phyloP scores from a whole-genome alignment of 192 early-diverging fungal genomes.

The Gonapodya prolifera region DNA sequence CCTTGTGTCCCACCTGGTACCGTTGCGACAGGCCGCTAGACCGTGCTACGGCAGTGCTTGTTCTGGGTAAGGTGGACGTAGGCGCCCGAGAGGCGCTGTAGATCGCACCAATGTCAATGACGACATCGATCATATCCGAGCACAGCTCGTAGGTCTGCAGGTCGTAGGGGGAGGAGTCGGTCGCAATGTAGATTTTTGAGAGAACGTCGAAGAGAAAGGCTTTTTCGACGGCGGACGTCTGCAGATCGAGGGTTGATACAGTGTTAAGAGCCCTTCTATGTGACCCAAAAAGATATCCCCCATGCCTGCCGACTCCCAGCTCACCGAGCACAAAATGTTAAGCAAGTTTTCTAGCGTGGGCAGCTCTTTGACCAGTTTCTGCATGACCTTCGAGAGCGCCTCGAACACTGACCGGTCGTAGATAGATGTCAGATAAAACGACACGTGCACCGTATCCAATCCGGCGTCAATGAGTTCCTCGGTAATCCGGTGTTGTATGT shows the following conservation, averaged over 20 bases:
- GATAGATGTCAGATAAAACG: constrained; percentile 83
- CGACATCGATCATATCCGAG: constrained; percentile 87
- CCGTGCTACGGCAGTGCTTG: constrained; percentile 10
- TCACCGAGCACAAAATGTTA: constrained; percentile 85
- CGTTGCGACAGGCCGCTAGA: constrained; percentile 11
- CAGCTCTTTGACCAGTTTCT: constrained; percentile 73
- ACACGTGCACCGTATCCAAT: constrained; percentile 58
- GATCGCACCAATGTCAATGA: constrained; percentile 67
- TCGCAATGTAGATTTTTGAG: constrained; percentile 90
- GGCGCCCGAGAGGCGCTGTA: constrained; percentile 37
- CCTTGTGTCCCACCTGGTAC: constrained; percentile 17
- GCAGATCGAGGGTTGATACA: not conserved
- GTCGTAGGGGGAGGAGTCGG: constrained; percentile 82
- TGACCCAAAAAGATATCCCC: no score
- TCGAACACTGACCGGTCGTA: constrained; percentile 91
- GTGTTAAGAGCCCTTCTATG: constrained; percentile 1
- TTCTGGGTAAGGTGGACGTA: not conserved
- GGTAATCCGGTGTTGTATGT: constrained; percentile 80
- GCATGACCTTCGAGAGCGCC: constrained; percentile 87
- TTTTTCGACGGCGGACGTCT: constrained; percentile 94
- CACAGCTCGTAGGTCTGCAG: constrained; percentile 84
- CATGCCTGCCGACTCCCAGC: constrained; percentile 8
- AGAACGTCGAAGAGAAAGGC: constrained; percentile 83
- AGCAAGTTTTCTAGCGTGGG: constrained; percentile 79
- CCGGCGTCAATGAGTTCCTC: constrained; percentile 74